These are phyloP conservation scores for Capillidium rhysosporum DNA, from an alignment of 371 early-diverging fungal genomes.

Conservation along the genomic window DNA sequence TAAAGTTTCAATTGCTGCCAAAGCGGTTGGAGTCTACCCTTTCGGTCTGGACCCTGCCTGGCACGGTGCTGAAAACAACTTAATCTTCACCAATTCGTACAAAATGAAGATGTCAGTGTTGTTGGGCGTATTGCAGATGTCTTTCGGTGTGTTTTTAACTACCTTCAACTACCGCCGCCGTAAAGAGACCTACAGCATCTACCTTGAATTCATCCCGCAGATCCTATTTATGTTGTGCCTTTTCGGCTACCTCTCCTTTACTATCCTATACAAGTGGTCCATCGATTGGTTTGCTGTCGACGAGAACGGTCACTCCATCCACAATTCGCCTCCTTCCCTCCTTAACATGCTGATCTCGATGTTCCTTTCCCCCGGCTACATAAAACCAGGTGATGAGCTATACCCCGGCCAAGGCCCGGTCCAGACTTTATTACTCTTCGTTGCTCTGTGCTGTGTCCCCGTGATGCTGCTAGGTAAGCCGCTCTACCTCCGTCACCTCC, in stretches of 20 bases:
- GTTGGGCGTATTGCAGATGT: constrained; percentile 97
- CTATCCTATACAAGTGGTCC: constrained; percentile 97
- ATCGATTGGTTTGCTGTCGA: constrained; percentile 66
- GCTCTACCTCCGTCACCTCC: constrained; percentile 54
- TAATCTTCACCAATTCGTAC: constrained; percentile 95
- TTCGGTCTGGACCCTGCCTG: constrained; percentile 79
- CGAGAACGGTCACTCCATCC: constrained; percentile 36
- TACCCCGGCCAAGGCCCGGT: constrained; percentile 78
- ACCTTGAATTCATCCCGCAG: constrained; percentile 87
- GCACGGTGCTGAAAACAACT: constrained; percentile 84
- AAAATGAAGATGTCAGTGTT: constrained; percentile 99
- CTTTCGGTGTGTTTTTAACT: constrained; percentile 81
- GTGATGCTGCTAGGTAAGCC: constrained; percentile 98
- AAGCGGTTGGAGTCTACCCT: constrained; percentile 30
- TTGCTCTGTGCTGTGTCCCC: constrained; percentile 89
- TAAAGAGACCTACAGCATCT: constrained; percentile 58
- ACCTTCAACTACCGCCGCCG: constrained; percentile 84
- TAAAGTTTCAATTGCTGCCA: constrained; percentile 20
- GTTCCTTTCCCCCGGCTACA: constrained; percentile 93
- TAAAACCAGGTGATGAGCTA: constrained; percentile 43
- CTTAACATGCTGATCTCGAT: constrained; percentile 97
- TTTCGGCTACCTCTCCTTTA: constrained; percentile 88
- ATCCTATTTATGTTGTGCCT: constrained; percentile 80
- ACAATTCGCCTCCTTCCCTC: constrained; percentile 74
- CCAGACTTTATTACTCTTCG: constrained; percentile 62